Evolutionary conservation across 345 rosid species (phyloP).

Genomic region (Populus ilicifolia): DNA sequence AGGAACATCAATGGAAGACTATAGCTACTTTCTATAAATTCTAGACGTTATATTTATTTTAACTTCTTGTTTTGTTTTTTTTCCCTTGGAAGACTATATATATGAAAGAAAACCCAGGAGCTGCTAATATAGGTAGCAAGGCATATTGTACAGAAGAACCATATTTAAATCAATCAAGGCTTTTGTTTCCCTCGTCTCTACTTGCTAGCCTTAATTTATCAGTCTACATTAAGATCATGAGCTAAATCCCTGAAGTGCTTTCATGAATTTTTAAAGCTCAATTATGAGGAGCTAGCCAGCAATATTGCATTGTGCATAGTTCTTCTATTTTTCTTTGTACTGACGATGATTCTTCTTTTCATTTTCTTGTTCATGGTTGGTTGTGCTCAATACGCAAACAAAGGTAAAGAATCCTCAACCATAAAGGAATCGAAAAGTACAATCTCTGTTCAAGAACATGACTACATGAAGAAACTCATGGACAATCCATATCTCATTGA

Average conservation of each 20-base stretch:
- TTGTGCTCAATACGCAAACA: neutral
- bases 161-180: constrained; percentile 17
- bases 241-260: neutral
- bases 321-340: neutral
- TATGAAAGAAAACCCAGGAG: constrained; percentile 7
- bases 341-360: neutral
- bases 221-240: constrained; percentile 9
- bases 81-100: constrained; percentile 9
- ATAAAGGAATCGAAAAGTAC: neutral
- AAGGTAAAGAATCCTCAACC: neutral
- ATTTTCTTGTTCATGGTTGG: neutral
- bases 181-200: neutral
- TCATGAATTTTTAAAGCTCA: neutral
- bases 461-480: neutral
- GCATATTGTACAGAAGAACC: constrained; percentile 32
- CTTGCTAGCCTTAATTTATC: neutral
- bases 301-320: neutral
- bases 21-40: neutral
- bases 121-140: neutral
- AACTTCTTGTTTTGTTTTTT: neutral
- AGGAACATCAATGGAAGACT: constrained; percentile 19
- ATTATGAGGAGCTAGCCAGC: neutral
- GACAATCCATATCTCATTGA: neutral
- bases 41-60: neutral
- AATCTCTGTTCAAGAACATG: neutral